These are phyloP conservation scores for Salisapilia sapeloensis DNA, from an alignment of 352 stramenopile species.

Conservation along the genomic window DNA sequence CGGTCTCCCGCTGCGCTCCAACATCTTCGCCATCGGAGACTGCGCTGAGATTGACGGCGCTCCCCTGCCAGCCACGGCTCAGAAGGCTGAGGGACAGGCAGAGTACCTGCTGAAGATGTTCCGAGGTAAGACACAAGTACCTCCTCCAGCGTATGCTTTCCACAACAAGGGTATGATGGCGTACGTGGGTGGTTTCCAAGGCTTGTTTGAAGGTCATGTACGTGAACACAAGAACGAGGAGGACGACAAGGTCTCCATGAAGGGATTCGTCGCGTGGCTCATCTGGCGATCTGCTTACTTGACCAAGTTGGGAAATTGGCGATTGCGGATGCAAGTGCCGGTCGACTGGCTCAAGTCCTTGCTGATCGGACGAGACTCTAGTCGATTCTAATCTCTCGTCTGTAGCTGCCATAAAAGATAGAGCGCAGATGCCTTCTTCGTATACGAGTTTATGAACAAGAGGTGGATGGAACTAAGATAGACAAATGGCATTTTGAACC, in stretches of 20 bases:
- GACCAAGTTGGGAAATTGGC: constrained; percentile 88
- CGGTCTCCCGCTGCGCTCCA: constrained; percentile 46
- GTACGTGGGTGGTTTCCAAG: constrained; percentile 86
- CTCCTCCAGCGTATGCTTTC: constrained; percentile 46
- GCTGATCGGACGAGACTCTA: constrained; percentile 93
- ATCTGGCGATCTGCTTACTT: constrained; percentile 92
- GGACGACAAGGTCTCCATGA: constrained; percentile 38
- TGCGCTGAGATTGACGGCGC: constrained; percentile 79
- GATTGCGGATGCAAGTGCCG: constrained; percentile 89
- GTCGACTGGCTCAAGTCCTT: constrained; percentile 95
- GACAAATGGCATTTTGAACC: no score
- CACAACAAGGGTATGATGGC: constrained; percentile 88
- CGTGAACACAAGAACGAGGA: constrained; percentile 16
- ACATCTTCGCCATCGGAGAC: constrained; percentile 92
- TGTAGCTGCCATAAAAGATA: not conserved
- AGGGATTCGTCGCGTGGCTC: constrained; percentile 81
- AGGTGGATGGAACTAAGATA: no score
- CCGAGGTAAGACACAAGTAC: constrained; percentile 26
- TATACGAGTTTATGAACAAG: no score
- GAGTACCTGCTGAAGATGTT: constrained; percentile 41
- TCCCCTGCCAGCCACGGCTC: constrained; percentile 81
- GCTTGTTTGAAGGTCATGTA: constrained; percentile 81
- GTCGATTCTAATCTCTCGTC: constrained; percentile 53
- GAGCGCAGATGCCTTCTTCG: not conserved
- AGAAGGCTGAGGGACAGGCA: constrained; percentile 78